Conservation (phyloP, 129 eudicot genomes). For the Glebionis coronaria region DNA sequence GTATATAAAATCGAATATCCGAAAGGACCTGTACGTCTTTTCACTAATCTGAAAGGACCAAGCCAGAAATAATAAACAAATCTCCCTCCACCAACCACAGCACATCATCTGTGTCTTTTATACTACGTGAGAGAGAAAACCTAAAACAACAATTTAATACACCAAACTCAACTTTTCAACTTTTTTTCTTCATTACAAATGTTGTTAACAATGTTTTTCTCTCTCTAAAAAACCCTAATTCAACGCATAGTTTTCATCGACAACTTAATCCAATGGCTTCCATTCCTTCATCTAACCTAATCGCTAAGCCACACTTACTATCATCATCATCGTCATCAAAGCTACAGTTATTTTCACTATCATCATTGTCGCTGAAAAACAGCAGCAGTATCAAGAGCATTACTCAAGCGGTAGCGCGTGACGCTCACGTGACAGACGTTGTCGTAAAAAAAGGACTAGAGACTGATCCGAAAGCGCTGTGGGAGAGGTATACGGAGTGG, state of each 20-base stretch:
- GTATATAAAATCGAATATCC: too few relatives aligned
- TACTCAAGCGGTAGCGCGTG: conserved; percentile 52
- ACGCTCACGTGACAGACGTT: too few relatives aligned
- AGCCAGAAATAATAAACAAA: conserved; percentile 10
- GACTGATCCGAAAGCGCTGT: conserved; percentile 55
- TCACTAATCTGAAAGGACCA: conserved; percentile 17
- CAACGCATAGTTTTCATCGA: conserved; percentile 44
- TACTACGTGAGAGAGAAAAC: too few relatives aligned
- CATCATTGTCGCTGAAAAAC: conserved; percentile 1
- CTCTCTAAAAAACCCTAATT: conserved; percentile 12
- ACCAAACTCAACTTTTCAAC: conserved; percentile 21
- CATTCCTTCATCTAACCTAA: conserved; percentile 27
- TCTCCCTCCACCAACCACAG: conserved; percentile 17
- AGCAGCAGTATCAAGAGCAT: background rate
- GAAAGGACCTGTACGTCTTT: too few relatives aligned
- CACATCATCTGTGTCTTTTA: too few relatives aligned
- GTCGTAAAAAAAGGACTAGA: conserved; percentile 36
- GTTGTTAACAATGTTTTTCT: background rate
- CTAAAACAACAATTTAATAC: too few relatives aligned
- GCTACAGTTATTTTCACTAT: background rate
- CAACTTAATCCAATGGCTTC: conserved; percentile 27
- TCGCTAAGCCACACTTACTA: conserved; percentile 24
- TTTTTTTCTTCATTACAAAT: conserved; percentile 12
- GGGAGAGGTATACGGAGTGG: conserved; percentile 91
- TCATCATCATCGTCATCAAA: background rate